phyloP scores from a whole-genome alignment of 2,329 filamentous ascomycete species.

The Scolecobasidium constrictum region DNA sequence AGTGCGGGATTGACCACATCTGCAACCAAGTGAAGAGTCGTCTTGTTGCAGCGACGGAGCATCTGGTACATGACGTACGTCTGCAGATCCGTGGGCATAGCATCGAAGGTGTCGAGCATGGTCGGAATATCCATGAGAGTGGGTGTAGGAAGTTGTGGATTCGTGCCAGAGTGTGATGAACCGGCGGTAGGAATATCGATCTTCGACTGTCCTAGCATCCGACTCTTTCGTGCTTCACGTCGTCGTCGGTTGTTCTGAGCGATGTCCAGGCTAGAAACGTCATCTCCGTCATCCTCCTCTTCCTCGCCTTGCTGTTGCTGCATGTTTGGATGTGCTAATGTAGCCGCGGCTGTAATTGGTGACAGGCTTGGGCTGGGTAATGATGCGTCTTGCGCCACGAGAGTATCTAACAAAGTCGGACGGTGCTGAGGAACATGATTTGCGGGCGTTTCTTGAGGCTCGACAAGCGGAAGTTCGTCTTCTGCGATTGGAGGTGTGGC shows the following conservation, averaged over 20 bases:
- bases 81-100: slow-evolving; percentile 84
- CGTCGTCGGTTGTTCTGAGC: slow-evolving; percentile 5
- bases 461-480: slow-evolving; percentile 52
- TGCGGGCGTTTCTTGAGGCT: slow-evolving; percentile 28
- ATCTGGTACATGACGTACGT: slow-evolving; percentile 96
- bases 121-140: slow-evolving; percentile 65
- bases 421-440: slow-evolving; percentile 10
- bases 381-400: slow-evolving; percentile 75
- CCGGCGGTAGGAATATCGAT: slow-evolving; percentile 12
- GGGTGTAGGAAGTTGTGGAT: slow-evolving; percentile 26
- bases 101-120: slow-evolving; percentile 83
- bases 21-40: slow-evolving; percentile 80
- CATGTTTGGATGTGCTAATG: slow-evolving; percentile 13
- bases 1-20: slow-evolving; percentile 86
- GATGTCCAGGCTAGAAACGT: slow-evolving; percentile 26
- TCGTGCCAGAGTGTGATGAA: slow-evolving; percentile 16
- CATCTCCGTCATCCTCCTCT: slow-evolving; percentile 20
- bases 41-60: slow-evolving; percentile 74
- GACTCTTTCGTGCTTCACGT: neutral
- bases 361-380: slow-evolving; percentile 91
- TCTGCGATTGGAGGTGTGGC: slow-evolving; percentile 57
- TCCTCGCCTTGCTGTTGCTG: slow-evolving; percentile 17
- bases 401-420: slow-evolving; percentile 51
- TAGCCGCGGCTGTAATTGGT: slow-evolving; percentile 71
- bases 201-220: neutral